These are phyloP conservation scores for Musa troglodytarum DNA, from an alignment of 176 grass and related monocot genomes.

Conservation along the genomic window DNA sequence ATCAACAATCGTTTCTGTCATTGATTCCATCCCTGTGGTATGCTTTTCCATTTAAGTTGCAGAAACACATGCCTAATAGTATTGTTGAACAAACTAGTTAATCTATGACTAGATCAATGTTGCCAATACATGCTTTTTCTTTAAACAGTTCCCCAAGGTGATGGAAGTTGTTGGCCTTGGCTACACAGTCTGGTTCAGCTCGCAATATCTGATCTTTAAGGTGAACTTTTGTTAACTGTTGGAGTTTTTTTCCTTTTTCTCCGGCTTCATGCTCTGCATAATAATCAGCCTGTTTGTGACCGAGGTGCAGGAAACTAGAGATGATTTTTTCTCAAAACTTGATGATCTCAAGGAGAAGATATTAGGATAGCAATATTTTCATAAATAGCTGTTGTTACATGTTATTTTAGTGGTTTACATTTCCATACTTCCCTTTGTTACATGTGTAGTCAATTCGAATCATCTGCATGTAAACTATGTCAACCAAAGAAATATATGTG, in stretches of 20 bases:
- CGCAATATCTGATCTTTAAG: constrained; percentile 16
- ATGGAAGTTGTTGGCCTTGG: constrained; percentile 11
- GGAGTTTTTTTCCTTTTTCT: not conserved
- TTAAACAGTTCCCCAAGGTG: constrained; percentile 6
- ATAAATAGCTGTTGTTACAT: too few relatives aligned
- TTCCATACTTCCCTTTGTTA: too few relatives aligned
- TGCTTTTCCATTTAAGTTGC: not conserved
- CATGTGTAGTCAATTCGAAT: too few relatives aligned
- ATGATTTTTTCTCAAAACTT: constrained; percentile 10
- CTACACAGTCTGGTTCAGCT: constrained; percentile 14
- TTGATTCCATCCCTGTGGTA: constrained; percentile 77
- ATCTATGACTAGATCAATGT: not conserved
- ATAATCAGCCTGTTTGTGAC: not conserved
- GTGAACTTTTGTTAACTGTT: not conserved
- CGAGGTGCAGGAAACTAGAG: constrained; percentile 18
- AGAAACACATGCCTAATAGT: not conserved
- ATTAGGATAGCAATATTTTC: not conserved
- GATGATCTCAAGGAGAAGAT: constrained; percentile 9
- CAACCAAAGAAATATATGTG: too few relatives aligned
- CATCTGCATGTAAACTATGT: too few relatives aligned
- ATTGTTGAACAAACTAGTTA: not conserved
- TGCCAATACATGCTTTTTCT: not conserved
- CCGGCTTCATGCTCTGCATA: not conserved
- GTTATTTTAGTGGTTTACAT: too few relatives aligned
- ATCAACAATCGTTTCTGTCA: constrained; percentile 52